Percentiles rank a stretch among this genome's conserved stretches.
phyloP scores from a whole-genome alignment of 352 stramenopile genomes.

The Globisporangium splendens region DNA sequence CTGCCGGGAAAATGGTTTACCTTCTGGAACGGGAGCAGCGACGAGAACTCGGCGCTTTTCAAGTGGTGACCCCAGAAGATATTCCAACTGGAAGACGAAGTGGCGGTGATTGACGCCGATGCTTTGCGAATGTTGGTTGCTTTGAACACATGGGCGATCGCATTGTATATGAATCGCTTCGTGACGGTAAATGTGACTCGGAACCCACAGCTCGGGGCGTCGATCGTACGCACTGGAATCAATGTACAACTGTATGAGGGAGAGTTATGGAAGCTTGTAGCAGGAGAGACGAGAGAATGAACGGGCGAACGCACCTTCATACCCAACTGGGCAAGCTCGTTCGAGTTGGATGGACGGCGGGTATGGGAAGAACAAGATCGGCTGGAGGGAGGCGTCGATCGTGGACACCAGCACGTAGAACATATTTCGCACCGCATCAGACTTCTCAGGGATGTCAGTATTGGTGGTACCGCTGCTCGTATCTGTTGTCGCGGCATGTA shows the following conservation, averaged over 20 bases:
- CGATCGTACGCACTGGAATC: conserved; percentile 31
- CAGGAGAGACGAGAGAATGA: not conserved
- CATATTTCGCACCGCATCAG: conserved; percentile 11
- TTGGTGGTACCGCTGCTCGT: not conserved
- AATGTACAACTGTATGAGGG: not conserved
- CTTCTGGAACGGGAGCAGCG: conserved; percentile 46
- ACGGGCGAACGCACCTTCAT: conserved; percentile 35
- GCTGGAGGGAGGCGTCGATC: conserved; percentile 21
- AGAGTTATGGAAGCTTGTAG: too few relatives aligned
- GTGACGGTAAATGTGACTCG: conserved; percentile 53
- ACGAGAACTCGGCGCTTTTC: conserved; percentile 34
- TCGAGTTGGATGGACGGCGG: conserved; percentile 36
- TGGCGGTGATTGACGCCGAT: not conserved
- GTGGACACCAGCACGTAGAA: conserved; percentile 59
- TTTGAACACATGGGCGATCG: conserved; percentile 59
- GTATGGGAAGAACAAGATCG: conserved; percentile 68
- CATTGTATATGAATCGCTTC: conserved; percentile 79
- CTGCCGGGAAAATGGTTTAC: conserved; percentile 80
- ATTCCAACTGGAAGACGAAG: conserved; percentile 42
- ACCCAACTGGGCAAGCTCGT: conserved; percentile 45
- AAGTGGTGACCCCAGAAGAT: conserved; percentile 75
- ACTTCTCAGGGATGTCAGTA: conserved; percentile 6
- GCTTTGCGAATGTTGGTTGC: conserved; percentile 16
- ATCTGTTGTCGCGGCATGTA: conserved; percentile 2
- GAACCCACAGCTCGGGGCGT: conserved; percentile 16